Evolutionary conservation across 2,329 filamentous ascomycete genomes (phyloP).

Genomic region (Pseudogymnoascus verrucosus): DNA sequence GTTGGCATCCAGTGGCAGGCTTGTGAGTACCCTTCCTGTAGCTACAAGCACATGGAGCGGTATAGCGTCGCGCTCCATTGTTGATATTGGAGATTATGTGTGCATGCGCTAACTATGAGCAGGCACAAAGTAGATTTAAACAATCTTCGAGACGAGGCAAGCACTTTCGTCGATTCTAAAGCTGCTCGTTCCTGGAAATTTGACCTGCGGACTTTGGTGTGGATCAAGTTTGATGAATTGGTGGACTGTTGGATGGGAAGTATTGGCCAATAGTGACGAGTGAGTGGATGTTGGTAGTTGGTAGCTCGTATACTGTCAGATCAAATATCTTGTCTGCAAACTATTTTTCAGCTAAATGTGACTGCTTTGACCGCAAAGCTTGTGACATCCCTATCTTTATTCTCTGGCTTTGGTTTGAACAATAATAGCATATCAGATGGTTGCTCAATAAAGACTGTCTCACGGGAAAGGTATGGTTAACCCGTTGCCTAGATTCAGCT

Average conservation of each 20-base stretch:
- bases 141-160: neutral
- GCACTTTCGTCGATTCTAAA: neutral
- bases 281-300: neutral
- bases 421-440: neutral
- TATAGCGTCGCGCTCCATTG: neutral
- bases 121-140: neutral
- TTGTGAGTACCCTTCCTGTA: neutral
- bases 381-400: neutral
- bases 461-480: neutral
- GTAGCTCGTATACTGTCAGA: neutral
- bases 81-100: neutral
- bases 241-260: neutral
- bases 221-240: neutral
- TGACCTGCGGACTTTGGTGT: neutral
- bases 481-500: neutral
- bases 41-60: neutral
- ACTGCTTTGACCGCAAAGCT: neutral
- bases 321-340: neutral
- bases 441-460: neutral
- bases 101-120: neutral
- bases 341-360: neutral
- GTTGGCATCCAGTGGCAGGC: slow-evolving; percentile 34
- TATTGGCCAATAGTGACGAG: neutral
- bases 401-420: neutral
- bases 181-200: neutral